Base-by-base conservation (phyloP, 2,329 filamentous ascomycete species). In the Elsinoe necatrix region DNA sequence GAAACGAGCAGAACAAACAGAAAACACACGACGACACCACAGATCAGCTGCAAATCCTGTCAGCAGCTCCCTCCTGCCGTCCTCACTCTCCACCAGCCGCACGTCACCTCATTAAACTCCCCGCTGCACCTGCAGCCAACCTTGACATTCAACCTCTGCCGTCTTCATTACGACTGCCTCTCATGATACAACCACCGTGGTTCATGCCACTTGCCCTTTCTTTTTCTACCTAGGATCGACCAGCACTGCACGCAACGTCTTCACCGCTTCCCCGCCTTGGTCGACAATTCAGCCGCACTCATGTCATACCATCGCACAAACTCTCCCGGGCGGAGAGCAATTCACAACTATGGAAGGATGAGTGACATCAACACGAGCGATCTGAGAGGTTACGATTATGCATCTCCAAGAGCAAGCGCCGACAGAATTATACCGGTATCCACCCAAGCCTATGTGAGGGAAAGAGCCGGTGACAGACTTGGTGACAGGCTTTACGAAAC, bases 401-500 rank as follows among this genome's bases (percentile, higher is more conserved):
- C 58, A 34, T 66, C 65, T 21, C 68, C 68, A n/a, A 61, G 68
- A 48, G 62, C 45, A 47, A 69, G 65, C 63, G 66, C 60, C 55
- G 66, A 65, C 35, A 63, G 69, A n/a, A 65, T 71, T 50, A 69
- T 71, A 29, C 69, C 69, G 20, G 66, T 70, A 27, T 68, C 67
- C 2, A 66, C 66, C 2, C 63, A 68, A 56, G 69, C 68, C 12
- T 71, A 64, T 63, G 61, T 69, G 59, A 67, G 63, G 55, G 58
- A 64, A 27, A 55, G 42, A 57, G 34, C 42, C 42, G 57, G 20
- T 55, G 58, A 37, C 66, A 68, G 4, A 62, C 42, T 42, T 21
- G 39, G 58, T 45, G 66, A 59, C 51, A 56, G 65, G 62, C 71
- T 70, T 52, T 72, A 72, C 63, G 73, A 75, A 61, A 65, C 71